These are phyloP conservation scores for Vaccinium myrtillus DNA, from an alignment of 148 eudicot species.

Conservation along the genomic window DNA sequence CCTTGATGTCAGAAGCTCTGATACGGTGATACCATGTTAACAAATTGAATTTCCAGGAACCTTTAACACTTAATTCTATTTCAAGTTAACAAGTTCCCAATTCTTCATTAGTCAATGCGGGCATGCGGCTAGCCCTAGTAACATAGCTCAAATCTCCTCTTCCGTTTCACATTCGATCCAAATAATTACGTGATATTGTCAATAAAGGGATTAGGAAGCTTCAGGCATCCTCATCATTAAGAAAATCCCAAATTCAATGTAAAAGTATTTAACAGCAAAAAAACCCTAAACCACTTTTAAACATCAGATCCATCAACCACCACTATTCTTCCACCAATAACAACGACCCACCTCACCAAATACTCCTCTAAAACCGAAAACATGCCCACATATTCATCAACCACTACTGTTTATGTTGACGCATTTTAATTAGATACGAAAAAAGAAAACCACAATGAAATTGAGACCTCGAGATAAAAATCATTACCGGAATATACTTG, in stretches of 20 bases:
- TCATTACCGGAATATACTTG: slow-evolving; percentile 81
- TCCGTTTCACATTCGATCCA: no score
- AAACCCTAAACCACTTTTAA: slow-evolving; percentile 8
- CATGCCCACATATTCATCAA: background rate
- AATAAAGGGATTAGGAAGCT: background rate
- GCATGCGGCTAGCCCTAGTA: no score
- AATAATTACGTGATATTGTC: no score
- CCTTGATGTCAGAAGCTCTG: no score
- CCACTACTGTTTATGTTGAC: no score
- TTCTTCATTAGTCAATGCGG: no score
- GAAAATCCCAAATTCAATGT: background rate
- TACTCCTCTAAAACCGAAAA: slow-evolving; percentile 7
- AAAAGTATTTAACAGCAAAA: background rate
- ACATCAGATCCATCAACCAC: slow-evolving; percentile 4
- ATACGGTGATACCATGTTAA: no score
- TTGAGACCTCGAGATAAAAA: background rate
- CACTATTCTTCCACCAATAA: background rate
- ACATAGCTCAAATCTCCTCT: no score
- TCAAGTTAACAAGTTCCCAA: no score
- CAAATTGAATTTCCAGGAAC: no score
- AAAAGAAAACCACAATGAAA: background rate
- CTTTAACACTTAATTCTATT: no score
- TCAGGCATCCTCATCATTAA: background rate
- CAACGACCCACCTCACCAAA: background rate
- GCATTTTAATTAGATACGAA: no score